Evolutionary conservation across 345 rosid genomes (phyloP).

Genomic region (Eucalyptus sp.): DNA sequence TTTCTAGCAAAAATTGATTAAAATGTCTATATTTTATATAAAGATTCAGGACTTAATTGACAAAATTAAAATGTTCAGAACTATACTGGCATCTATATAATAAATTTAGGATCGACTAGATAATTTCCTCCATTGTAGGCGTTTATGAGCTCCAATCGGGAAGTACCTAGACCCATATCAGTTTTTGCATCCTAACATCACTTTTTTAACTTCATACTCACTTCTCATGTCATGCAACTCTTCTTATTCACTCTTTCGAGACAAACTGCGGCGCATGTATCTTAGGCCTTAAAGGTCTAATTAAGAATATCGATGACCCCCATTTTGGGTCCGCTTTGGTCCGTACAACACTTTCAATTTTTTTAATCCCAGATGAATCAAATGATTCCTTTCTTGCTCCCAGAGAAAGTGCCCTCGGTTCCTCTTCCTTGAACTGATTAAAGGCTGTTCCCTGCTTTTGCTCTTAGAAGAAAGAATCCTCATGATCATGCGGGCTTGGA

Average conservation of each 20-base stretch:
- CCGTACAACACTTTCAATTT: background rate
- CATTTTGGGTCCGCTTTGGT: background rate
- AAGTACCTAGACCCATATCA: background rate
- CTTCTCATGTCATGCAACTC: background rate
- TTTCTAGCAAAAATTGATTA: background rate
- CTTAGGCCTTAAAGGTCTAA: background rate
- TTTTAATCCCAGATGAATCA: background rate
- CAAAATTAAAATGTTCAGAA: fast-evolving
- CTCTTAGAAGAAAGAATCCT: background rate
- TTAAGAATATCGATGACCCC: background rate
- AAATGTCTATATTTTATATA: no score
- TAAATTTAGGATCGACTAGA: background rate
- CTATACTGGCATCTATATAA: fast-evolving
- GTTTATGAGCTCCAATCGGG: background rate
- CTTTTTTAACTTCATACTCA: background rate
- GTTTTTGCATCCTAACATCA: background rate
- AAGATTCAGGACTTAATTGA: fast-evolving
- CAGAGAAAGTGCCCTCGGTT: background rate
- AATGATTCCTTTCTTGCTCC: background rate
- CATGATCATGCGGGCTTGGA: background rate
- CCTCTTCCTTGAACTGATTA: background rate
- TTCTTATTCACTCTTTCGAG: background rate
- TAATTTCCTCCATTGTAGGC: background rate
- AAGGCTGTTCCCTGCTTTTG: background rate
- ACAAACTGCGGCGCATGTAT: background rate